phyloP scores from a whole-genome alignment of 306 rosid genomes.

The Sechiopsis laciniata region DNA sequence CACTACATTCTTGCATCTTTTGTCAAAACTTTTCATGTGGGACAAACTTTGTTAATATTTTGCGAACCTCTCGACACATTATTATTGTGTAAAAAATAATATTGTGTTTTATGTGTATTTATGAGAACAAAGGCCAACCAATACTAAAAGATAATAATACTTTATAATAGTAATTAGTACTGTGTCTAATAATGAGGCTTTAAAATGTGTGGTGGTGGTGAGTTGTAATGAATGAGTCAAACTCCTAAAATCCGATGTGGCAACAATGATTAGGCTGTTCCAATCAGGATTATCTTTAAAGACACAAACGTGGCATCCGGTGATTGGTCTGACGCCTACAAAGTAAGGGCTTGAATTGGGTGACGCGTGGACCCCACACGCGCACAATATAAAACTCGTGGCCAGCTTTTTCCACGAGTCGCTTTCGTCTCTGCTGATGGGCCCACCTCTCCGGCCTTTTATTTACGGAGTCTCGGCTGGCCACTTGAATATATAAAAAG shows the following conservation, averaged over 20 bases:
- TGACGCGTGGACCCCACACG: neutral
- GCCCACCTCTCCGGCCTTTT: neutral
- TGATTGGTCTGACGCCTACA: neutral
- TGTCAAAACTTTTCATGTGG: too few relatives aligned
- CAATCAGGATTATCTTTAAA: neutral
- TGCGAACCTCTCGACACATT: too few relatives aligned
- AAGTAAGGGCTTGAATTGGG: neutral
- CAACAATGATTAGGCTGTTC: neutral
- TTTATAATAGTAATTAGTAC: too few relatives aligned
- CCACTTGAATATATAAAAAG: neutral
- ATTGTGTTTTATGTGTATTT: too few relatives aligned
- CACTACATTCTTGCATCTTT: too few relatives aligned
- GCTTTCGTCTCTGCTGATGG: neutral
- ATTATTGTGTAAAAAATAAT: too few relatives aligned
- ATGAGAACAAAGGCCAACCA: too few relatives aligned
- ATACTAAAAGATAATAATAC: too few relatives aligned
- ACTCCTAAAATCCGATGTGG: neutral
- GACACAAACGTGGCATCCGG: neutral
- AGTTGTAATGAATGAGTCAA: too few relatives aligned
- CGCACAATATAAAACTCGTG: constrained; percentile 20
- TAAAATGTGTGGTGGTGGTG: too few relatives aligned
- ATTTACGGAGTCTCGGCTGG: neutral
- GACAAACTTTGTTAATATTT: too few relatives aligned
- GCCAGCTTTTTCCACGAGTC: constrained; percentile 19
- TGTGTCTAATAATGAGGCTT: too few relatives aligned